Percentiles rank a stretch among this genome's conserved stretches.
phyloP scores from a whole-genome alignment of 169 alveolate species.

The Plasmodium inui region DNA sequence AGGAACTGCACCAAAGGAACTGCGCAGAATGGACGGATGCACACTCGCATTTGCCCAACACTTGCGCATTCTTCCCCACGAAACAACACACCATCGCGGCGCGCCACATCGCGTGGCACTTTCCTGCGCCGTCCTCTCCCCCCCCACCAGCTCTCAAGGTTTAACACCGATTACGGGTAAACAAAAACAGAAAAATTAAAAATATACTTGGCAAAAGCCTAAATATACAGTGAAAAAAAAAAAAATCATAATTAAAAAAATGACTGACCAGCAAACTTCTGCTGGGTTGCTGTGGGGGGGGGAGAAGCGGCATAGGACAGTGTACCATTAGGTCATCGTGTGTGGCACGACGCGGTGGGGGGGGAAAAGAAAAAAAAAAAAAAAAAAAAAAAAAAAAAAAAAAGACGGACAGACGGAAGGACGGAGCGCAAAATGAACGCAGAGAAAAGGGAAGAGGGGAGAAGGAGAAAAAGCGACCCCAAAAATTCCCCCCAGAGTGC shows the following conservation, averaged over 20 bases:
- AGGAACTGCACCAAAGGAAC: background rate
- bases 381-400: no score
- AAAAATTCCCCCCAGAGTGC: background rate
- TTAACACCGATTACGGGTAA: background rate
- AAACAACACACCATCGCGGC: background rate
- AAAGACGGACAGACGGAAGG: no score
- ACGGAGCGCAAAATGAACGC: no score
- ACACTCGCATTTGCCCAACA: background rate
- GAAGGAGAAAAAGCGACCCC: background rate
- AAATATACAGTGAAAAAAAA: background rate
- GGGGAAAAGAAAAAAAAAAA: background rate
- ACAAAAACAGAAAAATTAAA: conserved; percentile 4
- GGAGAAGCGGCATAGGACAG: background rate
- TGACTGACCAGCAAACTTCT: background rate
- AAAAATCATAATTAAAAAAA: background rate
- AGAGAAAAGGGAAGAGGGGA: background rate
- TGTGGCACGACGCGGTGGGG: background rate
- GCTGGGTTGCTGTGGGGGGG: background rate
- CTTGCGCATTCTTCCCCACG: background rate
- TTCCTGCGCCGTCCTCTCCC: background rate
- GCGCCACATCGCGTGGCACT: background rate
- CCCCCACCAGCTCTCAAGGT: background rate
- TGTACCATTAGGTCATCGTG: background rate
- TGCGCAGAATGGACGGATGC: background rate
- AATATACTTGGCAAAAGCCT: conserved; percentile 1